phyloP scores from a whole-genome alignment of 495 filamentous ascomycete species.

The Penicillium antarcticum region DNA sequence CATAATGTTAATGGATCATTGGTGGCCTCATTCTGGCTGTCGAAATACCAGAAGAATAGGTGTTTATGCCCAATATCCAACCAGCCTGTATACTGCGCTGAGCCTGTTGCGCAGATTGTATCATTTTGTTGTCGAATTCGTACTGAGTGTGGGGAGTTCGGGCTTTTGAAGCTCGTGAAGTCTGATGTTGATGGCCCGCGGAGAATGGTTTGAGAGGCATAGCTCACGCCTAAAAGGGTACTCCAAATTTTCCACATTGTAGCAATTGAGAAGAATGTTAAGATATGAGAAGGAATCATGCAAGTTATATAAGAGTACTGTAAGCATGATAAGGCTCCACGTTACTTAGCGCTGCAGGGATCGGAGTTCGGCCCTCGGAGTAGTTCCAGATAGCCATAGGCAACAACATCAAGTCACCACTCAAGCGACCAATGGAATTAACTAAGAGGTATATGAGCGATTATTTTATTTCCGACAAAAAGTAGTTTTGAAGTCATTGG shows the following conservation, averaged over 20 bases:
- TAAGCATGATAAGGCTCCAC: no score
- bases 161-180: slow-evolving; percentile 19
- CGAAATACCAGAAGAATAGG: slow-evolving; percentile 63
- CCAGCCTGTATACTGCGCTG: slow-evolving; percentile 41
- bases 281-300: no score
- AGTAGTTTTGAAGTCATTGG: no score
- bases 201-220: slow-evolving; percentile 11
- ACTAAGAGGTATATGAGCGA: no score
- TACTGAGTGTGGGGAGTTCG: slow-evolving; percentile 29
- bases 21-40: slow-evolving; percentile 49
- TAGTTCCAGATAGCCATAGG: no score
- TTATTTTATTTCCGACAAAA: no score
- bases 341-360: no score
- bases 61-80: slow-evolving; percentile 35
- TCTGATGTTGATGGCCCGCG: neutral
- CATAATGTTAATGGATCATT: slow-evolving; percentile 54
- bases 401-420: no score
- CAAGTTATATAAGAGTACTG: no score
- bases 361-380: no score
- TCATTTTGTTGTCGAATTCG: slow-evolving; percentile 39
- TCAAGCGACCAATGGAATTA: no score
- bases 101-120: slow-evolving; percentile 33
- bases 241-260: neutral
- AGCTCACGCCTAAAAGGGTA: slow-evolving; percentile 1
- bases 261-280: no score